phyloP scores from a whole-genome alignment of 345 rosid species.

The Dipteronia sinensis region DNA sequence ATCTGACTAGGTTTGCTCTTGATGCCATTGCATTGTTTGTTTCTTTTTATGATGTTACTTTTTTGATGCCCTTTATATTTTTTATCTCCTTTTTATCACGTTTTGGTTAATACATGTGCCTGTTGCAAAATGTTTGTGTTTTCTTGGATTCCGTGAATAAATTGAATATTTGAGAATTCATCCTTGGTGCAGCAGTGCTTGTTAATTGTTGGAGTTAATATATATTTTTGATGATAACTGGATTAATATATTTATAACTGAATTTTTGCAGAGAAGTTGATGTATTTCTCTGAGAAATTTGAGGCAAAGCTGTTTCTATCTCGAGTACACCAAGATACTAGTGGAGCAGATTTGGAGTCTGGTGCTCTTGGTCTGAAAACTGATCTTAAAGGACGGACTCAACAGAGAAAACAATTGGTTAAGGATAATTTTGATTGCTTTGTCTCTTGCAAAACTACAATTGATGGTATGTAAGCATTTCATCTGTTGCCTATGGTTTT shows the following conservation, averaged over 20 bases:
- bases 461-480: conserved; percentile 72
- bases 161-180: neutral
- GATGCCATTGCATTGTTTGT: neutral
- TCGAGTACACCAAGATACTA: conserved; percentile 78
- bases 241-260: neutral
- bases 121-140: neutral
- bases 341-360: conserved; percentile 85
- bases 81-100: neutral
- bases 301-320: conserved; percentile 94
- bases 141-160: neutral
- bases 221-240: neutral
- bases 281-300: conserved; percentile 85
- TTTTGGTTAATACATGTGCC: neutral
- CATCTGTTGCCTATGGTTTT: conserved; percentile 9
- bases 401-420: conserved; percentile 91
- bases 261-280: conserved; percentile 74
- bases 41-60: neutral
- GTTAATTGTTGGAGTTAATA: conserved; percentile 4
- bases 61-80: neutral
- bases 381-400: conserved; percentile 90
- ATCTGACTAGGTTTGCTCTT: neutral
- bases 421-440: conserved; percentile 98
- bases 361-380: conserved; percentile 95
- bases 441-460: conserved; percentile 98
- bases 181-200: neutral